Evolutionary conservation across 257 asterid genomes (phyloP).

Genomic region (Hygrophila difformis): DNA sequence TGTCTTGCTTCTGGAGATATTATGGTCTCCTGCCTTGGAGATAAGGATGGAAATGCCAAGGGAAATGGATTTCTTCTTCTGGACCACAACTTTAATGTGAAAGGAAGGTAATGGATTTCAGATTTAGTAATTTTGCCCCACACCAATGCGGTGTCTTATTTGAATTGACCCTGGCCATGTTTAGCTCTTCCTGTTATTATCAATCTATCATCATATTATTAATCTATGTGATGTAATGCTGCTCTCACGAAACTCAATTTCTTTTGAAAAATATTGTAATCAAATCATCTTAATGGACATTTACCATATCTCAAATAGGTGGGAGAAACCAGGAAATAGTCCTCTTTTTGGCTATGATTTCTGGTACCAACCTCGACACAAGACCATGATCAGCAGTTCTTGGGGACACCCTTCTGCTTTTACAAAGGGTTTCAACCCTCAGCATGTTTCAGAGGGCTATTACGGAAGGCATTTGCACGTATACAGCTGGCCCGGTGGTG

Average conservation of each 20-base stretch:
- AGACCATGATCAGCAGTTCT: constrained; percentile 91
- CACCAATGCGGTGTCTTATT: neutral
- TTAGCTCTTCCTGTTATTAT: neutral
- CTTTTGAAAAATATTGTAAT: neutral
- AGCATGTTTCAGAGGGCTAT: constrained; percentile 79
- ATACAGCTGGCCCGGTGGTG: constrained; percentile 94
- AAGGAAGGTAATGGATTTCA: constrained; percentile 65
- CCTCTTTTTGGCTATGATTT: constrained; percentile 87
- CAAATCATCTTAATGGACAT: neutral
- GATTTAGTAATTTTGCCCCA: neutral
- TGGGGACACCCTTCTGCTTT: constrained; percentile 99
- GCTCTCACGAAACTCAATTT: neutral
- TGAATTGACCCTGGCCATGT: neutral
- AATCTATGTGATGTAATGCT: no score
- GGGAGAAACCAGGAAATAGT: constrained; percentile 98
- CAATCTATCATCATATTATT: no score
- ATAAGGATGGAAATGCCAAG: constrained; percentile 87
- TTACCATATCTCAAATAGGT: constrained; percentile 31
- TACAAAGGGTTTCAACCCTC: constrained; percentile 76
- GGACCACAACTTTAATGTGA: constrained; percentile 82
- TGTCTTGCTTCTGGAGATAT: constrained; percentile 97
- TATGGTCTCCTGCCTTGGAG: constrained; percentile 96
- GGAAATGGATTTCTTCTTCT: constrained; percentile 94
- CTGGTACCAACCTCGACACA: constrained; percentile 98
- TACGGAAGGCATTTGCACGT: constrained; percentile 92